Percentiles rank a stretch among this genome's conserved stretches.
Conservation (phyloP, 225 moss, liverwort and hornwort genomes). For the Physcomitrellopsis africana region DNA sequence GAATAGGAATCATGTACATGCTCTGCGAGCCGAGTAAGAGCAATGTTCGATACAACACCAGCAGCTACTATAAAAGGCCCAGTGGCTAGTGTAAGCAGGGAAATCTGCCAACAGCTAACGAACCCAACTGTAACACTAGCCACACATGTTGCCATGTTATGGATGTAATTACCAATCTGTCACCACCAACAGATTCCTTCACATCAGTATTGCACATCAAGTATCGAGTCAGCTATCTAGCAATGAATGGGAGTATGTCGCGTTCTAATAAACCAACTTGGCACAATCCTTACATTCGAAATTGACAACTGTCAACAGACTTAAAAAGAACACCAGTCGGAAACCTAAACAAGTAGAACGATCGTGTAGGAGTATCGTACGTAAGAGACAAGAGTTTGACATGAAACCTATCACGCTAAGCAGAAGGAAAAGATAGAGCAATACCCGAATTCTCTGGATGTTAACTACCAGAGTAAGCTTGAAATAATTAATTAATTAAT, state of each 20-base stretch:
- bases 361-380: slow-evolving; percentile 3
- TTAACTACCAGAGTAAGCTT: slow-evolving; percentile 15
- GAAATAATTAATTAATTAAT: background rate
- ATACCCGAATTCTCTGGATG: background rate
- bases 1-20: slow-evolving; percentile 69
- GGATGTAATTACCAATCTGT: slow-evolving; percentile 77
- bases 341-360: background rate
- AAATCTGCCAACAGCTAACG: slow-evolving; percentile 67
- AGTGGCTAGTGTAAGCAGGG: slow-evolving; percentile 66
- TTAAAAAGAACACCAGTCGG: background rate
- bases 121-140: slow-evolving; percentile 65
- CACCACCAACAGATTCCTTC: slow-evolving; percentile 30
- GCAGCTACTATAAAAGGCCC: slow-evolving; percentile 70
- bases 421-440: slow-evolving; percentile 3
- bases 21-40: slow-evolving; percentile 65
- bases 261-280: slow-evolving; percentile 2
- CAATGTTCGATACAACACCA: slow-evolving; percentile 64
- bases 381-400: too few species aligned
- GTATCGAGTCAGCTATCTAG: slow-evolving; percentile 8
- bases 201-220: slow-evolving; percentile 16
- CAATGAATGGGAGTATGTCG: slow-evolving; percentile 13
- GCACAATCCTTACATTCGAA: slow-evolving; percentile 25
- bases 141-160: slow-evolving; percentile 74
- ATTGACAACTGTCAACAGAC: background rate
- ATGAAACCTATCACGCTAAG: background rate